Base-by-base conservation (phyloP, 2,329 filamentous ascomycete species). In the Conoideocrella luteorostrata region DNA sequence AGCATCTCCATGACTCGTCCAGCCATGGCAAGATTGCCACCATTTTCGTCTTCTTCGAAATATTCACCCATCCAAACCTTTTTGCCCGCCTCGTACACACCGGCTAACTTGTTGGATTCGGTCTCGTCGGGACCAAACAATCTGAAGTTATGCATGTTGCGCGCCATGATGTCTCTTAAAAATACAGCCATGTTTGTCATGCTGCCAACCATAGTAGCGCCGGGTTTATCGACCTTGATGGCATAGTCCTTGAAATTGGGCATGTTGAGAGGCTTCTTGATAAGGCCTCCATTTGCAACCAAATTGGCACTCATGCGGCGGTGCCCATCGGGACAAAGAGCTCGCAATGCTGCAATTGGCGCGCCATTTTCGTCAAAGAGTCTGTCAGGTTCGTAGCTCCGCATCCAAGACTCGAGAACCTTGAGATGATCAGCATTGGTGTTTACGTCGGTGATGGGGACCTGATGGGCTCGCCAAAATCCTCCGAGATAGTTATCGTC, bases 1-100 rank as follows among this genome's bases (percentile, higher is more conserved):
- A 90, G 74, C 60, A 89, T 89, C 61, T 90, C 86, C 83, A 90
- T 89, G 28, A 89, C 85, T 22, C 84, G 75, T 13, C 86, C 86
- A 12, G 74, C 71, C 15, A 69, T 74, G 5, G 80, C 75, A 20
- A 90, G 68, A 55, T 90, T 88, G 48, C 86, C 85, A 9, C 85
- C 85, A 55, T 89, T 81, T 7, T 67, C 64, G 54, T 90, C 86
- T 57, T 89, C 85, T 4, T 86, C 80, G 49, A 89, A 85, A 60
- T 85, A 86, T 39, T 87, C 84, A 5, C 78, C 85, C 68, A 89
- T 71, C 85, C 86, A 89, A 4, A 86, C 84, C 64, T 89, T 89
- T 73, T 88, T 85, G 5, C 80, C 81, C 1, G 77, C 82, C 46
- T 84, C 74, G 60, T 89, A 89, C 36, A 90, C 80, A 20, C 74